phyloP scores from a whole-genome alignment of 129 eudicot species.

The Lonicera japonica region DNA sequence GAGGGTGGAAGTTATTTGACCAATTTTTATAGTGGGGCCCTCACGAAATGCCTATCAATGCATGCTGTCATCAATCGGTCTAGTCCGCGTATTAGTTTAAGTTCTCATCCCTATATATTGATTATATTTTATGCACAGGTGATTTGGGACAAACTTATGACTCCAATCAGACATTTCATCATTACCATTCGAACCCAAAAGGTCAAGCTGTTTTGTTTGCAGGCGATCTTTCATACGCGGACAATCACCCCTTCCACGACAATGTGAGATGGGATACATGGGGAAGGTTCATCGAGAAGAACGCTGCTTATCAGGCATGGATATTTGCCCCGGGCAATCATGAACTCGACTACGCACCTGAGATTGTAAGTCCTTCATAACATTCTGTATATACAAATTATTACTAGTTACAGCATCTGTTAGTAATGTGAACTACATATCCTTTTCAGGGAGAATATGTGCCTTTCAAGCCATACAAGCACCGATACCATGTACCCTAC shows the following conservation, averaged over 20 bases:
- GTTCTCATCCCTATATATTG: background rate
- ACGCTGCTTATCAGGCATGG: conserved; percentile 60
- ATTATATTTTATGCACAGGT: conserved; percentile 22
- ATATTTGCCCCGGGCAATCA: conserved; percentile 66
- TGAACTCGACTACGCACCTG: conserved; percentile 66
- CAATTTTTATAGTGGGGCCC: too few relatives aligned
- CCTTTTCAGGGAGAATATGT: conserved; percentile 34
- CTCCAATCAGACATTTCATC: conserved; percentile 51
- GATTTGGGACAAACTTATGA: conserved; percentile 74
- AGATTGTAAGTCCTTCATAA: conserved; percentile 34
- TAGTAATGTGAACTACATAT: too few relatives aligned
- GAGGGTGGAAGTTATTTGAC: too few relatives aligned
- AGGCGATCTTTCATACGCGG: conserved; percentile 76
- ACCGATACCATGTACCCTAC: conserved; percentile 57
- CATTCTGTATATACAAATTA: background rate
- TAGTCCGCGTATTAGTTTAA: too few relatives aligned
- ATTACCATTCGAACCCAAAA: conserved; percentile 39
- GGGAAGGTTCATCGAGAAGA: conserved; percentile 57
- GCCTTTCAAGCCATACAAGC: conserved; percentile 60
- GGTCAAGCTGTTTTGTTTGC: conserved; percentile 47
- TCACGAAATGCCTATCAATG: too few relatives aligned
- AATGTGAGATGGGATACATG: conserved; percentile 64
- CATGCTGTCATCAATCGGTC: too few relatives aligned
- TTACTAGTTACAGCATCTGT: too few relatives aligned
- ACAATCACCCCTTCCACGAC: conserved; percentile 52